phyloP scores from a whole-genome alignment of 75 land plant species.

The Selaginella tamariscina region DNA sequence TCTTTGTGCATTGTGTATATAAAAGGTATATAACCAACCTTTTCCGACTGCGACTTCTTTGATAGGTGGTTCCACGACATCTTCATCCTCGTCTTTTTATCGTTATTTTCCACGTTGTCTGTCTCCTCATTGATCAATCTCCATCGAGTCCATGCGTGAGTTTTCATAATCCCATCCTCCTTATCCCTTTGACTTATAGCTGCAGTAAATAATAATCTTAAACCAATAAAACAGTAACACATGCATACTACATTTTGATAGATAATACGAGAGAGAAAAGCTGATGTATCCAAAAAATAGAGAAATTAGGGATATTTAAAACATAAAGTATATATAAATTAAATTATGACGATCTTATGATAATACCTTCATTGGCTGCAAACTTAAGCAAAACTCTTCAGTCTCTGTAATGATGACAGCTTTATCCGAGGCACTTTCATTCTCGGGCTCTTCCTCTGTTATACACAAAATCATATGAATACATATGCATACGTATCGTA shows the following conservation, averaged over 20 bases:
- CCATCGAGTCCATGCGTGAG: no score
- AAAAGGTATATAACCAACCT: no score
- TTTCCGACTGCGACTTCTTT: slow-evolving; percentile 78
- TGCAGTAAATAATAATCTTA: slow-evolving; percentile 3
- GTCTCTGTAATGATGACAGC: slow-evolving; percentile 76
- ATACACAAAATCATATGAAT: no score
- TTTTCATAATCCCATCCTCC: slow-evolving; percentile 60
- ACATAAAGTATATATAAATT: neutral
- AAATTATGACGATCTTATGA: neutral
- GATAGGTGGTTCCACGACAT: slow-evolving; percentile 51
- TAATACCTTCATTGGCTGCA: slow-evolving; percentile 63
- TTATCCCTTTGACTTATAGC: slow-evolving; percentile 50
- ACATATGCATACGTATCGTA: no score
- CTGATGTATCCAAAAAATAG: slow-evolving; percentile 5
- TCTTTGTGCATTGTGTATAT: no score
- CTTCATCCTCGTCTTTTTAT: slow-evolving; percentile 31
- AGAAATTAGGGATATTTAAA: no score
- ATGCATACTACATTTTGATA: neutral
- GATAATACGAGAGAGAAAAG: neutral
- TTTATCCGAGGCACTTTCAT: no score
- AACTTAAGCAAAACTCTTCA: slow-evolving; percentile 80
- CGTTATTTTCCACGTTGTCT: slow-evolving; percentile 25
- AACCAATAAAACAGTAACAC: neutral
- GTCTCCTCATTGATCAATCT: slow-evolving; percentile 18
- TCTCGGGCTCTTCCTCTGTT: no score